A percentile compares a stretch with the other conserved stretches of the same genome.
phyloP scores from a whole-genome alignment of 345 rosid genomes.

The Fremontodendron californicum region DNA sequence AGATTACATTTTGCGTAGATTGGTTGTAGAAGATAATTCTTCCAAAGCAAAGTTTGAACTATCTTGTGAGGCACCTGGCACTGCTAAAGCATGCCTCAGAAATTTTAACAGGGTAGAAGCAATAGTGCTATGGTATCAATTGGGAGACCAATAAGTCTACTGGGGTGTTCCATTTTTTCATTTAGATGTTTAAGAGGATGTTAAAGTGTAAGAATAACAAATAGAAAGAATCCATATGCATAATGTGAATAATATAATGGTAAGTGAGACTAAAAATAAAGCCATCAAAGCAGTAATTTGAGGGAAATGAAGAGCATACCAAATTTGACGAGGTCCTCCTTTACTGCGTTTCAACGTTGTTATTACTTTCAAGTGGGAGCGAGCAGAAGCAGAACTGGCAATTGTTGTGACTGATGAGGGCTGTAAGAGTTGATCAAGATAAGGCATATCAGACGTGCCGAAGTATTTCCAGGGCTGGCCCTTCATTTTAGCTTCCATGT shows the following conservation, averaged over 20 bases:
- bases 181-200: too few relatives aligned
- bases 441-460: conserved; percentile 91
- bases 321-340: conserved; percentile 76
- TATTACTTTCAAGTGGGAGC: conserved; percentile 77
- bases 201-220: too few relatives aligned
- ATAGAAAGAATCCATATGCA: too few relatives aligned
- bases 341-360: conserved; percentile 87
- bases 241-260: neutral
- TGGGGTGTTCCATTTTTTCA: neutral
- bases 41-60: conserved; percentile 1
- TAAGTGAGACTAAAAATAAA: conserved; percentile 4
- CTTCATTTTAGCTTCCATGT: conserved; percentile 90
- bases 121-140: neutral
- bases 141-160: neutral
- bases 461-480: conserved; percentile 90
- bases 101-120: neutral
- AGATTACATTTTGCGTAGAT: neutral
- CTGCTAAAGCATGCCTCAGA: neutral
- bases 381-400: conserved; percentile 68
- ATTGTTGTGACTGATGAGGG: conserved; percentile 75
- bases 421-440: conserved; percentile 89
- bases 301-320: conserved; percentile 42
- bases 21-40: neutral
- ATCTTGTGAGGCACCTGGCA: neutral
- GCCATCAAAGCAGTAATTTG: conserved; percentile 18